Evolutionary conservation across 768 basidiomycete species (phyloP), one percentile per base, ranked within the genome.

Genomic region (Boletus rex-veris): DNA sequence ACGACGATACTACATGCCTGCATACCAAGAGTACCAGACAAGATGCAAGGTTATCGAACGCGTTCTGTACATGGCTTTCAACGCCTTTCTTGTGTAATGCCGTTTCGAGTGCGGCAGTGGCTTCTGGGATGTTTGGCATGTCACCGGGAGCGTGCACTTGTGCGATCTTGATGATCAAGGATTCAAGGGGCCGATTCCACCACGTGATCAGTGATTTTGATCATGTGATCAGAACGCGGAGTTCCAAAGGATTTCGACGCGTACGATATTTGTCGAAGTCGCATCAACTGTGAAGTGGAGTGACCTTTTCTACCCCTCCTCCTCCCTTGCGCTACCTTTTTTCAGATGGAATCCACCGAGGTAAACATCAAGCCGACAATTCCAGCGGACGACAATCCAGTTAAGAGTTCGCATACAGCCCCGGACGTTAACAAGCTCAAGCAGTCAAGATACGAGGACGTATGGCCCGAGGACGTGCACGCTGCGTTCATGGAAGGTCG

Each of bases 1-100:
- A 44, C 16, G n/a, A 41, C 7, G 39, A 18, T 45, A 24, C 26
- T 28, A 8, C 30, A 9, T 1, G 55, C 70, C 57, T 15, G 43
- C 76, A 59, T 64, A 79, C 80, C 51, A 82, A 70, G 39, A 81
- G 68, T 9, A 71, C 66, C 19, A 76, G 55, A 53, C 69, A 74
- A 7, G 79, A 77, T 48, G 75, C 65, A 37, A 81, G 58, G 28
- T 76, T 74, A 45, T 67, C 62, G 31, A 78, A 65, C 9, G 70
- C 67, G 39, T 75, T 72, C 31, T 69, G 58, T 5, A 73, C 53
- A 35, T 65, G 66, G 24, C 59, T 59, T 41, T 67, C 68, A 31
- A 64, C 60, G 15, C 66, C 67, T 16, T 62, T 58, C 53, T 72
- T 69, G 39, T 52, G 53, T 1, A 73, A 59, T 11, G 68, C 60